Base-by-base conservation (phyloP, 169 alveolate species). In the Theileria orientalis region DNA sequence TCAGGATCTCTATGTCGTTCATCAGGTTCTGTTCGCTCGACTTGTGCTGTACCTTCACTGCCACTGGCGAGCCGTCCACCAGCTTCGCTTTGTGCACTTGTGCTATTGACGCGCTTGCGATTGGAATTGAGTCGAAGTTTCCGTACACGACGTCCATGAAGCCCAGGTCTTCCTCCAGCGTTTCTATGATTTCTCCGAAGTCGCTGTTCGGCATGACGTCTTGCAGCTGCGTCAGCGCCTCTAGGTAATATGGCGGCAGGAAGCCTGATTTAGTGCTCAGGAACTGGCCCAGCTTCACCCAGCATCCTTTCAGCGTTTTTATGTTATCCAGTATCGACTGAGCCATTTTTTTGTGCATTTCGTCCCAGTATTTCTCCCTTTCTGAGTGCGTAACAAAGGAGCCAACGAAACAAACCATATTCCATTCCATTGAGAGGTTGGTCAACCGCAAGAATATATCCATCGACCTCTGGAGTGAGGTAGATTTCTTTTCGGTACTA, bases 271-370 rank as follows among this genome's bases (percentile, higher is more conserved):
- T 92, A 2, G 98, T 94, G 69, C 96, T 92, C 83, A 94, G 69
- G 74, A 94, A 91, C 75, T 94, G 98, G 25, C 98, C 98, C 11
- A 94, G 95, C 70, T 93, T 94, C 32, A 93, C 96, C 98, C 98
- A 94, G 96, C 97, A 93, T 13, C 97, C 95, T 69, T 91, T 83
- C 59, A 94, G 72, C 42, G 92, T 94, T 67, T 83, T 85, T 54
- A 94, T 94, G 79, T 90, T 94, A 42, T 83, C 87, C 87, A 95
- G 80, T 56, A 93, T 90, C 42, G 87, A 71, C 32, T 90, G 90
- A 0, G 98, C 98, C 82, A 94, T 90, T 41, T 91, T 92, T 52
- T 90, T 90, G 74, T 94, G 97, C 44, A 86, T 84, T 61, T 92
- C 85, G 69, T 91, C 94, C 98, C 98, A 94, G 84, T 91, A 94